Base-by-base conservation (phyloP, 805 yeast genomes). In the Candida yuanshanica region DNA sequence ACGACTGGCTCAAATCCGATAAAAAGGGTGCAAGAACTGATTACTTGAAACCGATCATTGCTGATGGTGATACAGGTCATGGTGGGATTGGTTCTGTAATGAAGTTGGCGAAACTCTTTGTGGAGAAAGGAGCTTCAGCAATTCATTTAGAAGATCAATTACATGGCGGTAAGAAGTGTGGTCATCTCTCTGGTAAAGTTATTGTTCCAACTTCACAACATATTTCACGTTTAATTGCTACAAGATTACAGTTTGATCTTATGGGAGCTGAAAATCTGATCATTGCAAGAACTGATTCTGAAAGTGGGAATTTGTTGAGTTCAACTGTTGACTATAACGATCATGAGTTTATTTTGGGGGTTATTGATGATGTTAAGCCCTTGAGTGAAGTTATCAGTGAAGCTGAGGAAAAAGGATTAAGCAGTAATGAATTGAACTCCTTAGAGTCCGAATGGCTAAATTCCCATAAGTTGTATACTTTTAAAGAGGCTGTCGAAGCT, bases 41-140 rank as follows among this genome's bases (percentile, higher is more conserved):
- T 49, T 79, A 78, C 50, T 49, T 78, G 51, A 65, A 75, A 42
- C 84, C 84, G 13, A 77, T 79, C 39, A 72, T 79, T 47, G 84
- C 84, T 4, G 84, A 79, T 54, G 84, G 74, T 3, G 84, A 79
- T 47, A 78, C 81, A 50, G 84, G 84, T 4, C 82, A 77, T 53
- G 84, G 84, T 16, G 81, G 83, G 11, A 59, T 70, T 12, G 73
- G 78, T 3, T 68, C 82, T 0, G 79, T 78, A 4, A 78, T 79
- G 84, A 79, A 79, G 52, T 59, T 77, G 41, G 81, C 83, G 20
- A 79, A 79, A 52, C 55, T 77, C 38, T 79, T 79, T 62, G 83
- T 80, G n/a, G 83, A 78, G 55, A 66, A 68, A 17, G 84, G 84
- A 20, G 82, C 84, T 4, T 78, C 83, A 2, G 83, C 75, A n/a